These are phyloP conservation scores for Coffea canephora DNA, from an alignment of 257 asterid species.

Conservation along the genomic window DNA sequence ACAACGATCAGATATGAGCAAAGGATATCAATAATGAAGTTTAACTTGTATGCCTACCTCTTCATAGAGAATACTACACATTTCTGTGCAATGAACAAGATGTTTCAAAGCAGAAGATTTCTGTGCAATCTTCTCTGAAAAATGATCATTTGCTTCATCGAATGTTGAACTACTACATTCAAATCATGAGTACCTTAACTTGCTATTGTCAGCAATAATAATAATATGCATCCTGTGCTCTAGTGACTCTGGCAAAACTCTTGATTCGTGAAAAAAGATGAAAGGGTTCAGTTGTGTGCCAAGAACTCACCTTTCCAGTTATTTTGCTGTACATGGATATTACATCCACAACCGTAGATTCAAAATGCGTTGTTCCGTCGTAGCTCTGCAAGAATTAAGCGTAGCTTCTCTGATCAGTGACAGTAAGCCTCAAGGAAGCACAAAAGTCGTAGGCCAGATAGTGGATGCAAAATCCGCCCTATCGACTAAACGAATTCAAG, in stretches of 20 bases:
- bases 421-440: background rate
- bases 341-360: conserved; percentile 79
- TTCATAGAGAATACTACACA: background rate
- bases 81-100: background rate
- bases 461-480: background rate
- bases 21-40: background rate
- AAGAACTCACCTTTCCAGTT: conserved; percentile 68
- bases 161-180: background rate
- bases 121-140: background rate
- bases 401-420: conserved; percentile 4
- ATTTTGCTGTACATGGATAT: conserved; percentile 71
- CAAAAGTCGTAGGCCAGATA: background rate
- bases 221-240: background rate
- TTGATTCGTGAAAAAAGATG: background rate
- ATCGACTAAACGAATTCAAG: background rate
- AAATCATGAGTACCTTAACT: background rate
- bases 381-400: conserved; percentile 59
- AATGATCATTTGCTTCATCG: background rate
- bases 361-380: conserved; percentile 82
- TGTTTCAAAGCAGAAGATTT: background rate
- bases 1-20: background rate
- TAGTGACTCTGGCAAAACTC: background rate
- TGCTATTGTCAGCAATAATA: background rate
- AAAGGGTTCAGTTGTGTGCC: background rate
- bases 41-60: background rate